These are phyloP conservation scores for Psilocybe cyanescens DNA, from an alignment of 768 basidiomycete genomes.

Conservation along the genomic window DNA sequence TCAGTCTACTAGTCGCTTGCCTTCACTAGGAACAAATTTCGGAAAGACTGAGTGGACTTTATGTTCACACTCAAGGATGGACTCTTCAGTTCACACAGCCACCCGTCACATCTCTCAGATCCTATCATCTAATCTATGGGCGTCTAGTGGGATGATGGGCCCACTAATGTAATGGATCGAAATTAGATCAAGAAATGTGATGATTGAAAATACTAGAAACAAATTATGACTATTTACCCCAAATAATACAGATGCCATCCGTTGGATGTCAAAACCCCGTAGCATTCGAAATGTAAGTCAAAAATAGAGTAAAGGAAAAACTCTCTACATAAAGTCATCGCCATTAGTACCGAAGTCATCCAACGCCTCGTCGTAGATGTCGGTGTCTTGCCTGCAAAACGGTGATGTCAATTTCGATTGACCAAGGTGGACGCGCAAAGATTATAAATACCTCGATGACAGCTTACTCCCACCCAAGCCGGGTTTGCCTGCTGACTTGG, in stretches of 20 bases:
- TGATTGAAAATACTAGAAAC: background rate
- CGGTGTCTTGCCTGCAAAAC: conserved; percentile 70
- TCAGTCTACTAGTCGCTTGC: background rate
- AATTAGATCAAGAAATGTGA: background rate
- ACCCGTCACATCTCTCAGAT: background rate
- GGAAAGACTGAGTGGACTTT: background rate
- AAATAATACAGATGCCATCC: background rate
- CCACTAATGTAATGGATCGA: no score
- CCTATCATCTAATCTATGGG: background rate
- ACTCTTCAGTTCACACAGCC: background rate
- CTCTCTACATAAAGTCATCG: conserved; percentile 89
- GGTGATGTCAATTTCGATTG: conserved; percentile 15
- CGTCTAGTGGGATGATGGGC: background rate
- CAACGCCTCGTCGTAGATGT: conserved; percentile 83
- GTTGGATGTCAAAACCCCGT: background rate
- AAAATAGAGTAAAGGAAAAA: background rate
- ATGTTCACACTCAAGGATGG: no score
- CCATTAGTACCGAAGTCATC: conserved; percentile 81
- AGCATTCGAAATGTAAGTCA: background rate
- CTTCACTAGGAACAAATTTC: background rate
- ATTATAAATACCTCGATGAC: conserved; percentile 54
- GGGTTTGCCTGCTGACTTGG: conserved; percentile 72
- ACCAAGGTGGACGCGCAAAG: background rate
- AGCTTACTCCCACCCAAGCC: conserved; percentile 74
- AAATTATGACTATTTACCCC: background rate